phyloP scores from a whole-genome alignment of 140 eudicot species.

The Bidens hawaiensis region DNA sequence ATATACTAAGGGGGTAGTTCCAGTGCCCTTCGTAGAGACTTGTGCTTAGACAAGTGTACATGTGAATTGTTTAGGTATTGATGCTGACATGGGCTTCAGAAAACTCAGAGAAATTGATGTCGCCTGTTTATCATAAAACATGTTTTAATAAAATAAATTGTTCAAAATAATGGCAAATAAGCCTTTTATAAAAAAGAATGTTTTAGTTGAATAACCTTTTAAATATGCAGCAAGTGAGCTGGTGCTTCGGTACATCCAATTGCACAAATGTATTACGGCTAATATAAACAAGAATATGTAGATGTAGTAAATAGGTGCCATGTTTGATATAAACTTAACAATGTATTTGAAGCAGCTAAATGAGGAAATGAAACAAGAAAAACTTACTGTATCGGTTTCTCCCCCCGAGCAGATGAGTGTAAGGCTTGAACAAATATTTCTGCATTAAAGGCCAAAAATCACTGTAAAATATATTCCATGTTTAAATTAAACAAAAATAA shows the following conservation, averaged over 20 bases:
- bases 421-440: conserved; percentile 68
- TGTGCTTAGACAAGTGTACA: conserved; percentile 83
- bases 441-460: conserved; percentile 27
- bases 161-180: background rate
- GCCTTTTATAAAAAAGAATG: background rate
- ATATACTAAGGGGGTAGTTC: conserved; percentile 90
- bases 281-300: conserved; percentile 12
- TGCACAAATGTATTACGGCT: conserved; percentile 69
- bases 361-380: background rate
- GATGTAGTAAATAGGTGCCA: background rate
- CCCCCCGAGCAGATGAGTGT: conserved; percentile 71
- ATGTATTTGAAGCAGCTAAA: background rate
- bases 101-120: conserved; percentile 61
- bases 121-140: conserved; percentile 51
- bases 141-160: background rate
- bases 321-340: background rate
- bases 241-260: conserved; percentile 69
- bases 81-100: conserved; percentile 81
- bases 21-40: conserved; percentile 55
- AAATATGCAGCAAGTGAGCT: too few species aligned
- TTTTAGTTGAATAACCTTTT: too few species aligned
- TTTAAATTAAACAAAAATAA: background rate
- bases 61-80: conserved; percentile 77
- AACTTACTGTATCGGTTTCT: conserved; percentile 59
- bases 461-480: background rate